Evolutionary conservation across 2,329 filamentous ascomycete genomes (phyloP).

Genomic region (Botrytis cinerea): DNA sequence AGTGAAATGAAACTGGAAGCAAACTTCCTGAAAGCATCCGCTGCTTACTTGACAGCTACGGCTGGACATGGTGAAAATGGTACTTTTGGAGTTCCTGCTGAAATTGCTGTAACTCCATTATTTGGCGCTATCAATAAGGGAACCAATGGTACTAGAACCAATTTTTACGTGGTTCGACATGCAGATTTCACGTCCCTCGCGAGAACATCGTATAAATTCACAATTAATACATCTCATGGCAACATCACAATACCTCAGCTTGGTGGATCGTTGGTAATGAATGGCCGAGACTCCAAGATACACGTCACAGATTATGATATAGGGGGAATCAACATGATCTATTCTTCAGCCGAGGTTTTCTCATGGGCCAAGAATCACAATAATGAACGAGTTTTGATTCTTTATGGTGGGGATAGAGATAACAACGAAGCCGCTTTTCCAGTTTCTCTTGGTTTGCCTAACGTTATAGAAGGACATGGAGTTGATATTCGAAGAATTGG

Average conservation of each 20-base stretch:
- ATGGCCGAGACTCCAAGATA: slow-evolving; percentile 64
- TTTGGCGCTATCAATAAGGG: slow-evolving; percentile 41
- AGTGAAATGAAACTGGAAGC: slow-evolving; percentile 32
- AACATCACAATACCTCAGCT: slow-evolving; percentile 58
- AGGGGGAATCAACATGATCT: slow-evolving; percentile 57
- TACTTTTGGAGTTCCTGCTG: slow-evolving; percentile 52
- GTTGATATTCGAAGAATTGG: background rate
- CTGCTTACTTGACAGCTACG: slow-evolving; percentile 49
- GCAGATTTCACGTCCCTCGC: slow-evolving; percentile 50
- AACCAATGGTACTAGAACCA: slow-evolving; percentile 49
- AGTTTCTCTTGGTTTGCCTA: slow-evolving; percentile 6
- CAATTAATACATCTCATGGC: slow-evolving; percentile 56
- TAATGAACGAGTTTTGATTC: slow-evolving; percentile 55
- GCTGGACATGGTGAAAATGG: slow-evolving; percentile 48
- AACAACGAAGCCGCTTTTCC: slow-evolving; percentile 54
- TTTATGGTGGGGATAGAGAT: slow-evolving; percentile 63
- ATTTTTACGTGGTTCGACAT: slow-evolving; percentile 68
- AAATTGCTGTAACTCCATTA: slow-evolving; percentile 65
- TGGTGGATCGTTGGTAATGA: slow-evolving; percentile 56
- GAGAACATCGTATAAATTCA: slow-evolving; percentile 37
- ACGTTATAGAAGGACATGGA: slow-evolving; percentile 12
- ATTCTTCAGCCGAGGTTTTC: slow-evolving; percentile 67
- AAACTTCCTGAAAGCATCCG: slow-evolving; percentile 30
- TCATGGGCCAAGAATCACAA: slow-evolving; percentile 62
- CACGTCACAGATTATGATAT: slow-evolving; percentile 66